Percentiles rank a stretch among this genome's conserved stretches.
phyloP scores from a whole-genome alignment of 192 early-diverging fungal species.

The Phycomyces blakesleeanus region DNA sequence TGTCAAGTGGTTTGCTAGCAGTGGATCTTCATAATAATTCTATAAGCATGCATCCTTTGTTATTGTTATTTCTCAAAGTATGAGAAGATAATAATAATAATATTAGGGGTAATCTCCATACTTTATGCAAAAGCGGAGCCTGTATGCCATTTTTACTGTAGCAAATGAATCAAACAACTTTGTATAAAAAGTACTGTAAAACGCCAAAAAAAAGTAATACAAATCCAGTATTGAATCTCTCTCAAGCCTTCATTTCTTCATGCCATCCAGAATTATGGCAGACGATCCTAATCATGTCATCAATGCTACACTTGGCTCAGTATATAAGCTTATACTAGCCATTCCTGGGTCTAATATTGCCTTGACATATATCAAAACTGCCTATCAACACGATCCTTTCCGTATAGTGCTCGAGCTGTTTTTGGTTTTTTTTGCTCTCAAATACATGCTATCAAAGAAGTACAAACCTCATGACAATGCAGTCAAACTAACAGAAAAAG shows the following conservation, averaged over 20 bases:
- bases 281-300: slow-evolving; percentile 15
- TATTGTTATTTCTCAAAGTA: too few species aligned
- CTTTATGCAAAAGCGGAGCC: too few species aligned
- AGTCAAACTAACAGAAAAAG: slow-evolving; percentile 80
- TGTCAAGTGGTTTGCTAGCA: slow-evolving; percentile 46
- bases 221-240: too few species aligned
- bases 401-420: slow-evolving; percentile 80
- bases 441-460: slow-evolving; percentile 82
- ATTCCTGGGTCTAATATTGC: slow-evolving; percentile 77
- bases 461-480: slow-evolving; percentile 75
- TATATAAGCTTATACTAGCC: slow-evolving; percentile 33
- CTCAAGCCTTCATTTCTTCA: too few species aligned
- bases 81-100: too few species aligned
- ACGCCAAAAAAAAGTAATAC: too few species aligned
- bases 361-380: slow-evolving; percentile 78
- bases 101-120: neutral
- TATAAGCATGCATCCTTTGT: too few species aligned
- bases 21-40: slow-evolving; percentile 29
- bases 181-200: too few species aligned
- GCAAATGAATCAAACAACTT: too few species aligned
- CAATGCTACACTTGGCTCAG: slow-evolving; percentile 40
- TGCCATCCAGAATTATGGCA: too few species aligned
- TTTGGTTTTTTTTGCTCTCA: slow-evolving; percentile 81
- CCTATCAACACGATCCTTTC: slow-evolving; percentile 92
- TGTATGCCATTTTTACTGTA: too few species aligned